Evolutionary conservation across 2,329 filamentous ascomycete species (phyloP), one percentile per base, ranked within the genome.

Genomic region (Penicillium glabrum): DNA sequence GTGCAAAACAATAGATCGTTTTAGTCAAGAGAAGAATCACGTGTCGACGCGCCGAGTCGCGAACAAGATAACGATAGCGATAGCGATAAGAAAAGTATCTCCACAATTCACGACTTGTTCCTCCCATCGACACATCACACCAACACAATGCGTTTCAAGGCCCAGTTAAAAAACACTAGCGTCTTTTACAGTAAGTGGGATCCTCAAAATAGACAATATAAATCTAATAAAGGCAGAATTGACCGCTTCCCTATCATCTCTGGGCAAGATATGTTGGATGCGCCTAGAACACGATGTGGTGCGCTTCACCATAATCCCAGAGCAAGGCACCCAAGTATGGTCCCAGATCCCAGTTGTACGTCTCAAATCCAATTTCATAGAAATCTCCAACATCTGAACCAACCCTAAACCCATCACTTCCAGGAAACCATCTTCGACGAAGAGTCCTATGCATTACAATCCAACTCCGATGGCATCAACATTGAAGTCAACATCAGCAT

Each of bases 251-350:
- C 79, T 88, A 51, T 80, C 83, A 27, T 86, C 84, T 14, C 76
- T 88, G 19, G 91, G 92, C 64, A 92, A 93, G 75, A 88, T 96
- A 61, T 91, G 90, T 46, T 96, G 93, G 92, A 83, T 96, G 61
- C 89, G 92, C 63, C 85, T 99, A 33, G 91, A 93, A 77, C 86
- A 96, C 77, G 88, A 93, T 57, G 88, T 88, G 54, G 88, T 93
- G 55, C 92, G 93, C 66, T 96, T 99, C 78, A 98, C 95, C 58
- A 90, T 98, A 68, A 93, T 98, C 60, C 93, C 95, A 1, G 92
- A 97, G 72, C 89, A 90, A 69, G 93, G 95, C 58, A 96, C 91
- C 9, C 93, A 98, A 81, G 93, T 98, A 53, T 99, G 95, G 95
- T 91, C 92, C 82, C 93, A 82, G 71, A 87, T 86, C 45, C 60